Base-by-base conservation (phyloP, 495 filamentous ascomycete species). In the Chaetomium fimeti region DNA sequence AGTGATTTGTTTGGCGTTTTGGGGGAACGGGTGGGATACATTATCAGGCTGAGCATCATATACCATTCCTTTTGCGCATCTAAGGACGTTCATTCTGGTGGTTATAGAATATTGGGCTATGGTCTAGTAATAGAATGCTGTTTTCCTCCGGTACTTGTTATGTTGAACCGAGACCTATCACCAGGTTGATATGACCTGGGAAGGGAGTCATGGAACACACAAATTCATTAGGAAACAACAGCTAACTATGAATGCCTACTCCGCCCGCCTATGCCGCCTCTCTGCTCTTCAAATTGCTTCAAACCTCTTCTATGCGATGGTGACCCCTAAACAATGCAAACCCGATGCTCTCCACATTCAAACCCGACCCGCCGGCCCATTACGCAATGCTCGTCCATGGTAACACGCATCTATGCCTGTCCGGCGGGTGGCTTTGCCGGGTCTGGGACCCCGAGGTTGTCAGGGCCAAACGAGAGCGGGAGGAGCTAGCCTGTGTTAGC, bases 401-500 rank as follows among this genome's bases (percentile, higher is more conserved):
- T 1, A 52, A 27, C 7, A 24, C 24, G 22, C 15, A 24, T 7
- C 12, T 47, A 52, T 52, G 8, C 24, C 3, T 52, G 24, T 16
- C 22, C 48, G 4, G 20, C 3, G 4, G 27, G 29, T 25, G 43
- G 29, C 64, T 60, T 61, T 15, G 53, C 29, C 55, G 62, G 60
- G 24, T 53, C 61, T 24, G 51, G 47, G 5, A 63, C 63, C 1
- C 68, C 70, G 28, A 87, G 72, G 55, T 82, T 77, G 47, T 86
- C 82, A 0, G 89, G 89, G 0, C 89, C 89, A 72, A 92, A 92
- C 0, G 88, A 90, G 63, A 88, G 75, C 38, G 89, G 89, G 16
- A 92, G 80, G 53, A 92, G 71, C 88, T 90, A 5, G 16, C 1
- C 3, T 9, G 27, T 13, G 27, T 60, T 28, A 60, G 28, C 55